Evolutionary conservation across 306 rosid species (phyloP).

Genomic region (Cucumis melo): DNA sequence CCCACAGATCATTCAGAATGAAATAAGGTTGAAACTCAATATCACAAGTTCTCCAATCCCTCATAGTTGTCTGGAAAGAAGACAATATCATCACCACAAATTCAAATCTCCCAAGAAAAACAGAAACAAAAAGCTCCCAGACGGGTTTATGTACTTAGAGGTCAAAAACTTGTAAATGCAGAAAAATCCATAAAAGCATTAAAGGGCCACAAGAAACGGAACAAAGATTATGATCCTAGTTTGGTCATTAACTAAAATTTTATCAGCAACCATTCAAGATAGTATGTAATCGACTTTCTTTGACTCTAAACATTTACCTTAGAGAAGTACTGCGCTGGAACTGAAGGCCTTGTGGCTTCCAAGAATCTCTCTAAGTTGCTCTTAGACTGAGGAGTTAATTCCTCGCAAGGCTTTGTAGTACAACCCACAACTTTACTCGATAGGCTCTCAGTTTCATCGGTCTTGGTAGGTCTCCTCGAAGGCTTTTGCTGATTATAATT

Average conservation of each 20-base stretch:
- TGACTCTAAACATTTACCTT: constrained; percentile 39
- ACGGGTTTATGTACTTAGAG: background rate
- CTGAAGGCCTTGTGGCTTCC: constrained; percentile 53
- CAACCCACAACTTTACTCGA: constrained; percentile 21
- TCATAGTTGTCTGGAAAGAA: constrained; percentile 55
- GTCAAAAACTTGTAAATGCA: background rate
- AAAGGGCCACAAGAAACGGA: background rate
- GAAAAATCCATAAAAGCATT: background rate
- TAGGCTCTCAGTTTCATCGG: constrained; percentile 26
- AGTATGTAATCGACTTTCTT: background rate
- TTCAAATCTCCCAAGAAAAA: background rate
- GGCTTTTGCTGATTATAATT: constrained; percentile 42
- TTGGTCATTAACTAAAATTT: background rate
- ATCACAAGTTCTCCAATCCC: constrained; percentile 70
- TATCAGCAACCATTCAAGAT: background rate
- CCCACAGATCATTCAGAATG: constrained; percentile 68
- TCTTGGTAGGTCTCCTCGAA: constrained; percentile 36
- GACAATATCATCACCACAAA: background rate
- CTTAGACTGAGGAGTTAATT: constrained; percentile 12
- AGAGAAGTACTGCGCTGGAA: constrained; percentile 63
- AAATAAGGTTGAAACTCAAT: constrained; percentile 68
- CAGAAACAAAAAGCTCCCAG: background rate
- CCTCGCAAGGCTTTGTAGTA: constrained; percentile 18
- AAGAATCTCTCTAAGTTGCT: constrained; percentile 59
- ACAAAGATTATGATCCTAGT: background rate